A percentile compares a stretch with the other conserved stretches of the same genome.
phyloP scores from a whole-genome alignment of 2,329 filamentous ascomycete species.

The Phoma herbarum region DNA sequence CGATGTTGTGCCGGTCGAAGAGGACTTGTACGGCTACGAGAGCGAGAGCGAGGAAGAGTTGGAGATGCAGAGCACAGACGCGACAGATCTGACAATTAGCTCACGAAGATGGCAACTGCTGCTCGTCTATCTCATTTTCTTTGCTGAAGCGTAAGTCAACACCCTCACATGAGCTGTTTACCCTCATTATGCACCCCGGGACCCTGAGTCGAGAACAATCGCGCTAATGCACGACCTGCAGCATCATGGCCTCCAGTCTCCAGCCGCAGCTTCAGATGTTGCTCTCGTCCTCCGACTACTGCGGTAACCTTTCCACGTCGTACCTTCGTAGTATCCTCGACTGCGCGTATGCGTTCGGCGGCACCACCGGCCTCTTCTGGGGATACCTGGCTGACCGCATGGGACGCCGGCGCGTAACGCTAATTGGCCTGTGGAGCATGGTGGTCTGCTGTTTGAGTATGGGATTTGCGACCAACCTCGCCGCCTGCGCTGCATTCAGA shows the following conservation, averaged over 20 bases:
- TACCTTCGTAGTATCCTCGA: conserved; percentile 59
- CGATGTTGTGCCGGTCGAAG: conserved; percentile 48
- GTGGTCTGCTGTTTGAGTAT: conserved; percentile 56
- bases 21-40: conserved; percentile 36
- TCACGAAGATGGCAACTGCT: conserved; percentile 47
- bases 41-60: conserved; percentile 42
- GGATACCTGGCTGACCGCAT: conserved; percentile 55
- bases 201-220: conserved; percentile 18
- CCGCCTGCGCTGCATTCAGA: conserved; percentile 54
- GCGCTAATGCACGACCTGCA: conserved; percentile 30
- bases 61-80: conserved; percentile 34
- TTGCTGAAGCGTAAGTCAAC: conserved; percentile 56
- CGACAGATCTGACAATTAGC: conserved; percentile 23
- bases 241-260: conserved; percentile 59
- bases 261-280: conserved; percentile 59
- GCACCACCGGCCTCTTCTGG: conserved; percentile 56
- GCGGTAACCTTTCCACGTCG: conserved; percentile 55
- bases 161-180: conserved; percentile 2
- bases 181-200: conserved; percentile 1
- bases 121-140: conserved; percentile 57
- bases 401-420: conserved; percentile 55
- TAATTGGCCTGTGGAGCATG: conserved; percentile 56
- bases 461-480: conserved; percentile 57
- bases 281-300: conserved; percentile 55
- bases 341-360: conserved; percentile 59